Conservation (phyloP, 352 stramenopile species). For the Globisporangium echinulatum region DNA sequence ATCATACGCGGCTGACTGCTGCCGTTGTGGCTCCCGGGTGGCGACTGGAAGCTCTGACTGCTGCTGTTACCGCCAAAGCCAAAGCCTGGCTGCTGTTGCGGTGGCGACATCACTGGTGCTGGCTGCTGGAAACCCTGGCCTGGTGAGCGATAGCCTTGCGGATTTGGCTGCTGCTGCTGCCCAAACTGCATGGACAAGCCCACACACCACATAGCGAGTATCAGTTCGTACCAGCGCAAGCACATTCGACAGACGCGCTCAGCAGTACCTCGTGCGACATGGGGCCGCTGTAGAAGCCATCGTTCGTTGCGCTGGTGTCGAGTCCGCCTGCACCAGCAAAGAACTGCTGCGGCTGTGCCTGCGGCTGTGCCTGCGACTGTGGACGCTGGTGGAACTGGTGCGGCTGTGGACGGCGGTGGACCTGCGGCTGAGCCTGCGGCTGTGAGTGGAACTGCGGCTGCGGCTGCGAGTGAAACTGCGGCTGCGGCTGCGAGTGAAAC, state of each 20-base stretch:
- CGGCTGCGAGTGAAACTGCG: conserved; percentile 25
- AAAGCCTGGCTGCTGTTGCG: conserved; percentile 19
- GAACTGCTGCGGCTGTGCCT: conserved; percentile 13
- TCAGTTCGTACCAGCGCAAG: too few species aligned
- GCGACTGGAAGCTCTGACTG: conserved; percentile 14
- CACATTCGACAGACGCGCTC: too few species aligned
- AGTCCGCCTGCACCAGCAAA: conserved; percentile 5
- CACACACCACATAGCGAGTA: neutral
- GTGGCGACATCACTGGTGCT: neutral
- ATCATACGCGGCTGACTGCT: conserved; percentile 11
- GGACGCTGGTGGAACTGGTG: conserved; percentile 51
- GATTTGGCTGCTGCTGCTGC: conserved; percentile 15
- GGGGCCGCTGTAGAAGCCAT: conserved; percentile 29
- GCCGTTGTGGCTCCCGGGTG: conserved; percentile 12
- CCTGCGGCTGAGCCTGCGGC: conserved; percentile 20
- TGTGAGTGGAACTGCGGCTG: conserved; percentile 31
- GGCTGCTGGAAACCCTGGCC: conserved; percentile 2
- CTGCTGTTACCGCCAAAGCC: conserved; percentile 1
- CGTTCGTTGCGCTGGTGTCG: conserved; percentile 9
- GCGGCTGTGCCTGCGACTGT: conserved; percentile 16
- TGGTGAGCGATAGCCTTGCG: conserved; percentile 26
- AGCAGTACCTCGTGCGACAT: conserved; percentile 27
- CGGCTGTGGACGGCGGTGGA: conserved; percentile 37
- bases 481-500: conserved; percentile 29
- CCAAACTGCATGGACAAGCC: conserved; percentile 20